Evolutionary conservation across 495 filamentous ascomycete genomes (phyloP), one percentile per base, ranked within the genome.

Genomic region (Darksidea phi): DNA sequence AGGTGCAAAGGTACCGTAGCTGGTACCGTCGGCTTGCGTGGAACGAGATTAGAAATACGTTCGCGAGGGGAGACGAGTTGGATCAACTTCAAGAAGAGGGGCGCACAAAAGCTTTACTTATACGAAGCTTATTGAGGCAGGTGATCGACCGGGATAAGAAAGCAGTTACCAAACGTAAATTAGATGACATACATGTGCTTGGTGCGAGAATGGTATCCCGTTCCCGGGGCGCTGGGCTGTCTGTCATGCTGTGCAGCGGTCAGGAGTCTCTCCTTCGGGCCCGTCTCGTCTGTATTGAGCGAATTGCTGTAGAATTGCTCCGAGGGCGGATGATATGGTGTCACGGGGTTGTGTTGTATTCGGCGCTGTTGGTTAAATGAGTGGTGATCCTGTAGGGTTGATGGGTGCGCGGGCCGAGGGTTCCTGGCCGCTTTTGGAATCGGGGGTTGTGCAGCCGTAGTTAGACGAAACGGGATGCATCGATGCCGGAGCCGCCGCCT

Each of bases 1-100:
- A 10, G 55, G 50, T 6, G 47, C 53, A 12, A 57, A 57, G 36
- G 60, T 63, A 23, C 60, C 60, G 60, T 63, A 63, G 25, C 25
- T 20, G 8, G 41, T 7, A 11, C 43, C 37, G 21, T 51, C 20
- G 23, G 52, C 60, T 63, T 49, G 23, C 21, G 17, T 21, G 13
- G 7, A n/a, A 51, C 17, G 1, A 10, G 21, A 17, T 17, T 7
- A 13, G 48, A 25, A 20, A 28, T 11, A 13, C 24, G 21, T n/a
- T n/a, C 6, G 48, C 6, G 23, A 12, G n/a, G 8, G 46, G 46
- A 51, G 48, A 24, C 48, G 34, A 10, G 13, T 3, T 18, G 48
- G 15, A 34, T 1, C 10, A n/a, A 11, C 15, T 6, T 51, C 26
- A 24, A 28, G 21, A 6, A 34, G 23, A 17, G 21, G 25, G 48